Evolutionary conservation across 192 early-diverging fungal species (phyloP).

Genomic region (Linnemannia hyalina): DNA sequence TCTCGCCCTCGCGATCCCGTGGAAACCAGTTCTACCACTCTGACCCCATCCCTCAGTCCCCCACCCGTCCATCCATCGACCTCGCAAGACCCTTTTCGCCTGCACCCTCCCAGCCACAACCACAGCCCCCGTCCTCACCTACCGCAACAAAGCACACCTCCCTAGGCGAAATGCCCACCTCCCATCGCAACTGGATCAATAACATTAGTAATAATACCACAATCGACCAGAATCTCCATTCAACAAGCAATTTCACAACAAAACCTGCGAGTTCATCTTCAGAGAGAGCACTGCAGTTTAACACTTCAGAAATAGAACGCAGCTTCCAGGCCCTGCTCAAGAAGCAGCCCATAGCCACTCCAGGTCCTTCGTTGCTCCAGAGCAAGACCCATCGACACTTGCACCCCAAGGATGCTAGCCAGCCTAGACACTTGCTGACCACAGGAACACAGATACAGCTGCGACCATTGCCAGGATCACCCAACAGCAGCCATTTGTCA

Average conservation of each 20-base stretch:
- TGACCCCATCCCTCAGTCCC: slow-evolving; percentile 31
- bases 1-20: not conserved
- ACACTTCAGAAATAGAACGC: slow-evolving; percentile 43
- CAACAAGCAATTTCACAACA: not conserved
- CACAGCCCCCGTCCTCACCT: slow-evolving; percentile 4
- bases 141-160: slow-evolving; percentile 7
- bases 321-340: slow-evolving; percentile 45
- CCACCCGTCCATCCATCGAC: slow-evolving; percentile 5
- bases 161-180: not conserved
- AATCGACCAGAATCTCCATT: not conserved
- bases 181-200: slow-evolving; percentile 4
- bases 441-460: not conserved
- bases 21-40: slow-evolving; percentile 25
- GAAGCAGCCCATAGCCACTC: slow-evolving; percentile 38
- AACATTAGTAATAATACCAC: not conserved
- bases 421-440: slow-evolving; percentile 21
- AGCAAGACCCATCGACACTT: slow-evolving; percentile 4
- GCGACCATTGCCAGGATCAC: not conserved
- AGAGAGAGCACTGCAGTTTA: slow-evolving; percentile 22
- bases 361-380: slow-evolving; percentile 24
- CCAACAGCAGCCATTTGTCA: slow-evolving; percentile 10
- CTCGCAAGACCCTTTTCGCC: not conserved
- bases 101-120: not conserved
- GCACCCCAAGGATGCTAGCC: slow-evolving; percentile 7
- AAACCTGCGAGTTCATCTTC: not conserved